Evolutionary conservation across 1,284 basidiomycete species (phyloP).

Genomic region (Ceratobasidium sp.): DNA sequence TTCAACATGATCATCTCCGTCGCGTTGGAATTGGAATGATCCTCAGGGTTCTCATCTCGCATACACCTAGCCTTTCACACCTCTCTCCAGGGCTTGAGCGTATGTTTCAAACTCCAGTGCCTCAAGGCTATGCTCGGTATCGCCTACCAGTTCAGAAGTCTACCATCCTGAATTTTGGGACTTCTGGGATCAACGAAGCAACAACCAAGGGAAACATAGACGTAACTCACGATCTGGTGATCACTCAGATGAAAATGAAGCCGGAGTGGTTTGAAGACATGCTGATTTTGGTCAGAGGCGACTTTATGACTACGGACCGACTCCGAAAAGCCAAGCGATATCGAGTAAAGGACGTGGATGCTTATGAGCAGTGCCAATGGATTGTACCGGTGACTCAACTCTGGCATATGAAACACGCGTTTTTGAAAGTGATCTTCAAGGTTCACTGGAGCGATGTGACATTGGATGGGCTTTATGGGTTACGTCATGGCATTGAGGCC

Average conservation of each 20-base stretch:
- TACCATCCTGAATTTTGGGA: neutral
- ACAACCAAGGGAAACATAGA: neutral
- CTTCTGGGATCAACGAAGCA: slow-evolving; percentile 10
- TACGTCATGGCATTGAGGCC: slow-evolving; percentile 47
- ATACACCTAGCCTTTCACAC: neutral
- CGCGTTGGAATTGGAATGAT: slow-evolving; percentile 1
- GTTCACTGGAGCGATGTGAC: slow-evolving; percentile 45
- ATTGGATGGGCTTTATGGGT: slow-evolving; percentile 45
- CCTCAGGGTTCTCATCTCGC: neutral
- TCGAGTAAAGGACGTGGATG: slow-evolving; percentile 46
- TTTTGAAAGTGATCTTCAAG: slow-evolving; percentile 45
- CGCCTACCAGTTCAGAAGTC: neutral
- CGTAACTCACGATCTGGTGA: slow-evolving; percentile 1
- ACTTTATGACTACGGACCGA: slow-evolving; percentile 51
- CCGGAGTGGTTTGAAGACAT: slow-evolving; percentile 5
- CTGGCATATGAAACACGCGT: slow-evolving; percentile 49
- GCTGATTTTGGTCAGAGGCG: slow-evolving; percentile 48
- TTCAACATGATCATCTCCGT: neutral
- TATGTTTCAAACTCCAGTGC: neutral
- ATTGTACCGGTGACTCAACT: slow-evolving; percentile 46
- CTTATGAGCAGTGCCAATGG: slow-evolving; percentile 43
- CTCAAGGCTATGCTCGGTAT: neutral
- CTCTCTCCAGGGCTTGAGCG: neutral
- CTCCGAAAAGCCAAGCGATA: slow-evolving; percentile 50
- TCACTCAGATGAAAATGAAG: neutral